A percentile compares a stretch with the other conserved stretches of the same genome.
phyloP scores from a whole-genome alignment of 495 filamentous ascomycete species.

The Xylaria curta region DNA sequence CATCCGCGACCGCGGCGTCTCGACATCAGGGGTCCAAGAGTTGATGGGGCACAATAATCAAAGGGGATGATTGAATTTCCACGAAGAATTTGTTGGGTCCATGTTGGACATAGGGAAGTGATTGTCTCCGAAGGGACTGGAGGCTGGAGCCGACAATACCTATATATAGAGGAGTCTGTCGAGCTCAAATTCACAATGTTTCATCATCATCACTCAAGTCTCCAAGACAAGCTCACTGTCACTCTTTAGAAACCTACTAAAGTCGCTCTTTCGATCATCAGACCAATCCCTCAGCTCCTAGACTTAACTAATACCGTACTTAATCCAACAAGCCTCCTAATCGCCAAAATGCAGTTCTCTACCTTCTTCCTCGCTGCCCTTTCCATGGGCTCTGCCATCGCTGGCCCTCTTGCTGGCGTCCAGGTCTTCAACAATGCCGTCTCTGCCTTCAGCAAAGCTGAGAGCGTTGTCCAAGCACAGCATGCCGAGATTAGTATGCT shows the following conservation, averaged over 20 bases:
- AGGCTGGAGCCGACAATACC: not conserved
- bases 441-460: conserved; percentile 24
- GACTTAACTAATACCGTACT: not conserved
- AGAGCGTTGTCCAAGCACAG: conserved; percentile 28
- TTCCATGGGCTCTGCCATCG: conserved; percentile 41
- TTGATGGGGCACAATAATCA: not conserved
- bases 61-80: not conserved
- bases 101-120: not conserved
- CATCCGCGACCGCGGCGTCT: not conserved
- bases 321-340: conserved; percentile 18
- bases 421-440: conserved; percentile 24
- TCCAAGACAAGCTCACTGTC: conserved; percentile 4
- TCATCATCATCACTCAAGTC: not conserved
- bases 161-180: conserved; percentile 17
- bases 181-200: not conserved
- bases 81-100: not conserved
- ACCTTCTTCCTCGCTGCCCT: conserved; percentile 37
- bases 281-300: not conserved
- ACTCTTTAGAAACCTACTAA: conserved; percentile 25
- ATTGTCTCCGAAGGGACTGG: not conserved
- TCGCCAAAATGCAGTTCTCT: conserved; percentile 39
- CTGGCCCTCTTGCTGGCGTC: conserved; percentile 27
- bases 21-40: not conserved
- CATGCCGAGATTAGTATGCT: conserved; percentile 29
- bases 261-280: conserved; percentile 19